Evolutionary conservation across 441 rosid species (phyloP), one percentile per base, ranked within the genome.

Genomic region (Pelargonium cotyledonis): DNA sequence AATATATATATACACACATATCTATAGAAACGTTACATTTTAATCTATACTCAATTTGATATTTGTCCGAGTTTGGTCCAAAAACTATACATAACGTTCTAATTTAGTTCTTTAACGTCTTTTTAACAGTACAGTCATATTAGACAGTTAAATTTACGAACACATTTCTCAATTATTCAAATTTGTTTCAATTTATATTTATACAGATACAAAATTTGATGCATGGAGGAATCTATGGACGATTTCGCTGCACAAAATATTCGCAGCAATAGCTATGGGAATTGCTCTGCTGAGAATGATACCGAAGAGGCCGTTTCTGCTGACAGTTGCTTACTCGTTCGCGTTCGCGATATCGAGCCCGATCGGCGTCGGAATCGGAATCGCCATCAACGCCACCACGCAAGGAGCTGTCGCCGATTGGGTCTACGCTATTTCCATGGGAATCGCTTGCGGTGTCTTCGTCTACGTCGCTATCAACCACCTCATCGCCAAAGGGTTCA

Each of bases 181-280:
- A 26, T 26, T 26, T 26, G 31, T 1, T 26, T 26, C 31, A 26
- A 26, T 0, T 26, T 26, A 21, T 21, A 21, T 21, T 0, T 21
- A 21, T 26, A 26, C 31, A 85, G 90, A 11, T 11, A 76, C 74
- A 6, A 80, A 83, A 63, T 66, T 63, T 7, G 87, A 86, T 15
- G 80, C 94, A 65, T 86, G 94, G 94, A 81, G 80, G 70, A 88
- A 85, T 49, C 81, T 88, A 1, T 88, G 93, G 93, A 86, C 93
- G 44, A 85, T 88, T 53, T 84, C 86, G 0, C 55, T 86, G 35
- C 93, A 88, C 78, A 88, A 88, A 68, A 82, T 88, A 1, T 88
- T 86, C 23, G 88, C 93, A 11, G 90, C 90, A 38, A 75, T 86
- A 23, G 84, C 89, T 8, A 88, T 86, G 90, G 93, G 93, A 68